These are phyloP conservation scores for Neurospora sp. DNA, from an alignment of 495 filamentous ascomycete species.

Conservation along the genomic window DNA sequence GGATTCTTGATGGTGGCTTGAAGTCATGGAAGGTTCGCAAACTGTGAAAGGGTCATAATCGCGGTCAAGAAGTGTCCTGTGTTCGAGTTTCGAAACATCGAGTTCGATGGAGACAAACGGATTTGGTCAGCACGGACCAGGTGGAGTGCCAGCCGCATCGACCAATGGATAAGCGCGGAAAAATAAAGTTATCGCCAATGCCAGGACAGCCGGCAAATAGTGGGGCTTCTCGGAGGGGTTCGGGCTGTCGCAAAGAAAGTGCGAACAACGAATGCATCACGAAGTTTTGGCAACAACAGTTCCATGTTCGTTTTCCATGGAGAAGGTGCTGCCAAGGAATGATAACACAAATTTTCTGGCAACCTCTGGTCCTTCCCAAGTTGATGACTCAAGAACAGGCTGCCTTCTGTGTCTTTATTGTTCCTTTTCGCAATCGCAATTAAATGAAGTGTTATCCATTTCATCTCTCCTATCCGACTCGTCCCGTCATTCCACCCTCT, in stretches of 20 bases:
- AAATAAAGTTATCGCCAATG: neutral
- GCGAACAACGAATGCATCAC: neutral
- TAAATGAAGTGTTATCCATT: neutral
- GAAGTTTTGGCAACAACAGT: neutral
- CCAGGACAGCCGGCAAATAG: neutral
- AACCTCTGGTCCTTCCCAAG: neutral
- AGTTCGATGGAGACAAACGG: neutral
- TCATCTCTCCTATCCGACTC: neutral
- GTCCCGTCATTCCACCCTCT: neutral
- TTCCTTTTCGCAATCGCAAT: neutral
- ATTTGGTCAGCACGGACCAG: neutral
- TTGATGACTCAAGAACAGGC: neutral
- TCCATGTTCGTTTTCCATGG: neutral
- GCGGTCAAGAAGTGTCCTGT: neutral
- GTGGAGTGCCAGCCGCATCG: neutral
- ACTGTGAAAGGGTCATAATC: neutral
- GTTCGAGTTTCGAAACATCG: neutral
- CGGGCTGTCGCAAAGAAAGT: neutral
- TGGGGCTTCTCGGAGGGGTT: neutral
- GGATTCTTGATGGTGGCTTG: neutral
- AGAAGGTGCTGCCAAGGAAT: neutral
- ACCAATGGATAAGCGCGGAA: neutral
- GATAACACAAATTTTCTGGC: neutral
- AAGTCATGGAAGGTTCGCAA: neutral
- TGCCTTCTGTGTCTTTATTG: neutral